Conservation (phyloP, 1,284 basidiomycete genomes). For the Irpex lacteus region DNA sequence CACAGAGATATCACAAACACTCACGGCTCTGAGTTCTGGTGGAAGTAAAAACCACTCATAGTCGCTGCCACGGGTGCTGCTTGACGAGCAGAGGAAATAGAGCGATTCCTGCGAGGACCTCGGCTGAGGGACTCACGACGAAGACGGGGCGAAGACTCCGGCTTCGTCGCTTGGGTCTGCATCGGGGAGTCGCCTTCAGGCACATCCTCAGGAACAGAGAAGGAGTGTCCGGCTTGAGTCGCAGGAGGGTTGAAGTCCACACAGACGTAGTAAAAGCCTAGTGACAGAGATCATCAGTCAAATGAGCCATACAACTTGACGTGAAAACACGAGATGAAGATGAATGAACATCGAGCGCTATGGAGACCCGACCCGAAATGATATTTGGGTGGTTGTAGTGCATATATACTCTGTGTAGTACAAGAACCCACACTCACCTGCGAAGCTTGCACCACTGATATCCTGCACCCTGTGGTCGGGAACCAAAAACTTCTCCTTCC, state of each 20-base stretch:
- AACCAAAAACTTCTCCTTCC: constrained; percentile 95
- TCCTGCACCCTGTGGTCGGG: constrained; percentile 92
- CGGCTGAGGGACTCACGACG: constrained; percentile 26
- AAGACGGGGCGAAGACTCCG: constrained; percentile 24
- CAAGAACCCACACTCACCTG: constrained; percentile 48
- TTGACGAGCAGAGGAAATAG: constrained; percentile 21
- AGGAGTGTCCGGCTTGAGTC: constrained; percentile 7
- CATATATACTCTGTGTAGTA: constrained; percentile 1
- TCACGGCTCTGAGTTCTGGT: constrained; percentile 42
- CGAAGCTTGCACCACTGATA: constrained; percentile 94
- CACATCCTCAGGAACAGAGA: constrained; percentile 15
- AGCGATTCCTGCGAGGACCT: constrained; percentile 23
- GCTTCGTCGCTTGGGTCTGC: constrained; percentile 7
- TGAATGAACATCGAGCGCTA: neutral
- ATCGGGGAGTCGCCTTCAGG: constrained; percentile 5
- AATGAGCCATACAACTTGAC: neutral
- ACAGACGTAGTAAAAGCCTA: constrained; percentile 62
- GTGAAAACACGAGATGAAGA: neutral
- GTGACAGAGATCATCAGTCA: constrained; percentile 19
- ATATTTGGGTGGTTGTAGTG: neutral
- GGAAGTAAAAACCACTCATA: constrained; percentile 93
- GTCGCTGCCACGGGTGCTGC: constrained; percentile 45
- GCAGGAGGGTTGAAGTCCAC: constrained; percentile 40
- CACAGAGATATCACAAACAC: constrained; percentile 6
- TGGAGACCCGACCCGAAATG: neutral